Evolutionary conservation across 2,329 filamentous ascomycete genomes (phyloP), one percentile per base, ranked within the genome.

Genomic region (Ophiostoma pallidulum): DNA sequence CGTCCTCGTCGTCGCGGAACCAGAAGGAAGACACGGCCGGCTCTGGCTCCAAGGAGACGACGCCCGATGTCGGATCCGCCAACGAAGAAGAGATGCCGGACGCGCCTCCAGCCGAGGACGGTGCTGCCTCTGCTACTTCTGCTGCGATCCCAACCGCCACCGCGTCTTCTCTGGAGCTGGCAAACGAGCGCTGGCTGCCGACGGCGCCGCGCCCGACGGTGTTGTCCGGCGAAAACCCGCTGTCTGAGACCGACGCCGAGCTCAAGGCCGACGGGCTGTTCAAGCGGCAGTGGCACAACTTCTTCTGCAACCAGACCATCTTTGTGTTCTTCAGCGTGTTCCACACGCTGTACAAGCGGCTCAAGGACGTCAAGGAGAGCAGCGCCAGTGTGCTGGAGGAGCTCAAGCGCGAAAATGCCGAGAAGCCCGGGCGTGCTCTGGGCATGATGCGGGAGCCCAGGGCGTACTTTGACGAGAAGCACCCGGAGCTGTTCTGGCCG

Each of bases 241-340:
- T 68, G 60, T 72, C 41, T 4, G 78, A 72, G 60, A 74, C 69
- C 33, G 79, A 77, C 55, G 78, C 74, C 60, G 80, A 74, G 66
- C 77, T 77, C 58, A 91, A 75, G 71, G 84, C 67, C 51, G 88
- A 95, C 52, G 85, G 89, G 44, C 82, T 86, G 49, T 94, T 92
- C 66, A 75, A 76, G 56, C 85, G 90, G 40, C 80, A 81, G 10
- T 82, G 79, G 66, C 94, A 88, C 70, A 91, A 91, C 61, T 80
- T 97, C 62, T 98, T 94, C 69, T 84, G 83, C 62, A 97, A 96
- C 63, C 78, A 88, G 58, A 87, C 84, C 4, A 83, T 98, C 51
- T 95, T 89, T 62, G 90, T 92, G 65, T 97, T 98, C 73, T 85
- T 98, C 70, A 86, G 84, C 56, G 82, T 95, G 52, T 92, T 98